Conservation (phyloP, 2,329 filamentous ascomycete genomes). For the Sphaerostilbella broomeana region DNA sequence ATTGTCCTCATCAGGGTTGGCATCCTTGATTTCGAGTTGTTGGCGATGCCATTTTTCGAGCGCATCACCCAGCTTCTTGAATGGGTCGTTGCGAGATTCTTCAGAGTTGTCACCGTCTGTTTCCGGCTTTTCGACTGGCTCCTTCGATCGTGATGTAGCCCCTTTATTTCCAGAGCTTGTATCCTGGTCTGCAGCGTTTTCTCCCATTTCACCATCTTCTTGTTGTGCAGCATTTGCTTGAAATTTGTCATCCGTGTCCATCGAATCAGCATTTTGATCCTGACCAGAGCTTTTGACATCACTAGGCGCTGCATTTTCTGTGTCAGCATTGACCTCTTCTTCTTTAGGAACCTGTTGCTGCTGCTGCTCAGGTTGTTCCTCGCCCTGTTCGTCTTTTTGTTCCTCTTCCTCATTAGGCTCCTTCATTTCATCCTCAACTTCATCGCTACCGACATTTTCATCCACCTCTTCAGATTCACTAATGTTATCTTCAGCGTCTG, state of each 20-base stretch:
- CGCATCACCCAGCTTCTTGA: conserved; percentile 90
- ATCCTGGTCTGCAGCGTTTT: conserved; percentile 57
- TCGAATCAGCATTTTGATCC: conserved; percentile 57
- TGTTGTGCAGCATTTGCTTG: conserved; percentile 55
- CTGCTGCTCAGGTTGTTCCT: conserved; percentile 41
- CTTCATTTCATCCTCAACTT: conserved; percentile 40
- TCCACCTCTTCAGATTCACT: conserved; percentile 49
- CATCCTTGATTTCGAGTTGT: conserved; percentile 70
- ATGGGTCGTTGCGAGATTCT: conserved; percentile 56
- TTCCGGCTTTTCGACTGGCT: conserved; percentile 42
- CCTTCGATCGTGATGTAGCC: conserved; percentile 41
- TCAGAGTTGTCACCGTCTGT: conserved; percentile 39
- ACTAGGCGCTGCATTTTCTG: conserved; percentile 57
- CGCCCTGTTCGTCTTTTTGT: conserved; percentile 46
- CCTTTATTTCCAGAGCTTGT: conserved; percentile 59
- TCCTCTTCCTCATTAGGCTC: conserved; percentile 45
- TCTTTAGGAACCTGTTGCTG: conserved; percentile 32
- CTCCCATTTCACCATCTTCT: conserved; percentile 60
- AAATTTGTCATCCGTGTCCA: conserved; percentile 56
- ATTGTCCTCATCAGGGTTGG: conserved; percentile 38
- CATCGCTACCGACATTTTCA: conserved; percentile 32
- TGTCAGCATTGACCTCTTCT: conserved; percentile 46
- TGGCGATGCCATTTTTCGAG: conserved; percentile 89
- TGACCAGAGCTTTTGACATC: conserved; percentile 58
- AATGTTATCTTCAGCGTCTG: conserved; percentile 48